Conservation (phyloP, 352 stramenopile genomes). For the Globisporangium abappressorium region DNA sequence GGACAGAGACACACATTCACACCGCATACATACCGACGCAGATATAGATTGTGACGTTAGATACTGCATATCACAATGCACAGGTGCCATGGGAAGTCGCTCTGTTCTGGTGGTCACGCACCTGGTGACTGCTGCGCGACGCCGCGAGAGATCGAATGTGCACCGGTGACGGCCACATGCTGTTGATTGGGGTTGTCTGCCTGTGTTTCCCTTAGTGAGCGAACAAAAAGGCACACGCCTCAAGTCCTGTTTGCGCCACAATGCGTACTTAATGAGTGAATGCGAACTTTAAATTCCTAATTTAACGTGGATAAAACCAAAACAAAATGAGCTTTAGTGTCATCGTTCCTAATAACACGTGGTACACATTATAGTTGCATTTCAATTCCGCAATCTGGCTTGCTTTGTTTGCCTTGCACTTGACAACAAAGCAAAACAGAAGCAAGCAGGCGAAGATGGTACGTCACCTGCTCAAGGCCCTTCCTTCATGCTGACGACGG, state of each 20-base stretch:
- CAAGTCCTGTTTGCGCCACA: conserved; percentile 2
- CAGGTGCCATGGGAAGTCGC: neutral
- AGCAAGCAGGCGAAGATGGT: conserved; percentile 2
- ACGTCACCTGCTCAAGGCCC: neutral
- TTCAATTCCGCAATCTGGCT: conserved; percentile 1
- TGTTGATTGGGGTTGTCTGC: neutral
- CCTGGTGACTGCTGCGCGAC: conserved; percentile 4
- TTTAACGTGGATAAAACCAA: neutral
- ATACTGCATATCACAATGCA: neutral
- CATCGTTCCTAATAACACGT: neutral
- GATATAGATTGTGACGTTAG: neutral
- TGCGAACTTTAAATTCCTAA: neutral
- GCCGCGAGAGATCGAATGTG: conserved; percentile 17
- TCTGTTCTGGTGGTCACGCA: neutral
- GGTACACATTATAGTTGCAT: neutral
- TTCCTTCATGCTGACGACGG: neutral
- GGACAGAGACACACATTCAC: neutral
- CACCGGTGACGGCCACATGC: conserved; percentile 1
- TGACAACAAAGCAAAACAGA: conserved; percentile 1
- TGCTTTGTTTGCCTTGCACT: neutral
- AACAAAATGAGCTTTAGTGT: neutral
- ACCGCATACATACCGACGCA: neutral
- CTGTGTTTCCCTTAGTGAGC: neutral
- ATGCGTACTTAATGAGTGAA: neutral
- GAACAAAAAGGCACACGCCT: conserved; percentile 1